Percentiles rank a stretch among this genome's conserved stretches.
phyloP scores from a whole-genome alignment of 192 early-diverging fungal species.

The Rhizophagus prolifer region DNA sequence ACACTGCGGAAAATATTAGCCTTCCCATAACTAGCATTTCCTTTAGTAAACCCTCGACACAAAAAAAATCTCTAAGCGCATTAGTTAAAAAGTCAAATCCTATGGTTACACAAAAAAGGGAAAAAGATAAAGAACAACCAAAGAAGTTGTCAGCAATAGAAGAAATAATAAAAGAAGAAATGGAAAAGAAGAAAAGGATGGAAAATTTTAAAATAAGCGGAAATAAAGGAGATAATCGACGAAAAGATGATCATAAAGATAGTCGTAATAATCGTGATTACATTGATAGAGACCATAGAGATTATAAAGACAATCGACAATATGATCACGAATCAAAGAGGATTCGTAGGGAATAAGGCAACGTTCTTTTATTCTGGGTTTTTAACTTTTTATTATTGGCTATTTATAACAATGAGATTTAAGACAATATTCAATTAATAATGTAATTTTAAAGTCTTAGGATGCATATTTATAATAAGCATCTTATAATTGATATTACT shows the following conservation, averaged over 20 bases:
- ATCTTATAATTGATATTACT: too few relatives aligned
- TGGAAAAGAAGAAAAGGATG: conserved; percentile 37
- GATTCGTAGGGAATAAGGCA: conserved; percentile 1
- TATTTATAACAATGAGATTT: too few relatives aligned
- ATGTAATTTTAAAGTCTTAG: too few relatives aligned
- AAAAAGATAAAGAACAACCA: conserved; percentile 24
- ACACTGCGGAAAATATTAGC: conserved; percentile 32
- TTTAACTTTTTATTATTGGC: too few relatives aligned
- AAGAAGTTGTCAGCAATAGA: conserved; percentile 65
- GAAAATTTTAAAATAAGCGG: conserved; percentile 21
- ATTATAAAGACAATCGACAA: conserved; percentile 1
- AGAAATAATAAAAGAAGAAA: conserved; percentile 60
- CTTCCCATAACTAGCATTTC: conserved; percentile 26
- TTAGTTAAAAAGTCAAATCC: conserved; percentile 12
- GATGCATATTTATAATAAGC: too few relatives aligned
- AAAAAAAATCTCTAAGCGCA: conserved; percentile 32
- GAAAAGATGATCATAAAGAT: not conserved
- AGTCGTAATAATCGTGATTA: not conserved
- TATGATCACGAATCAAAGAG: conserved; percentile 16
- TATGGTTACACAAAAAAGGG: conserved; percentile 1
- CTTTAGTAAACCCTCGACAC: conserved; percentile 32
- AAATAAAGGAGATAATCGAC: not conserved
- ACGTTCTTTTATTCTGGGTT: not conserved
- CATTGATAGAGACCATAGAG: not conserved
- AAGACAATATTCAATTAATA: too few relatives aligned